Evolutionary conservation across 1,139 yeast genomes (phyloP).

Genomic region (Saccharomyces uvarum): DNA sequence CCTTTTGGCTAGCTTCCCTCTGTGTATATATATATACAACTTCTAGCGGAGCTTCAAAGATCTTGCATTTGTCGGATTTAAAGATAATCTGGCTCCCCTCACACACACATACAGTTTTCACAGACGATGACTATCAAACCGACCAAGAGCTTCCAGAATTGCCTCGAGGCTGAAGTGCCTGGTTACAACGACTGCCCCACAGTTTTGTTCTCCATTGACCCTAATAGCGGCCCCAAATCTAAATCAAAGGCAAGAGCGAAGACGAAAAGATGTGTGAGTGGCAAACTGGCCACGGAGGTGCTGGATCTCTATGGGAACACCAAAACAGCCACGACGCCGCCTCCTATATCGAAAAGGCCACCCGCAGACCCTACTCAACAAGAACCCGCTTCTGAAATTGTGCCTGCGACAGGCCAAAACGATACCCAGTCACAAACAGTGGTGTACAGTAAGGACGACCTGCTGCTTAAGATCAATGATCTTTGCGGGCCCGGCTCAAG

Average conservation of each 20-base stretch:
- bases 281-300: not conserved
- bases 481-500: conserved; percentile 14
- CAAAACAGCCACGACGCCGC: conserved; percentile 4
- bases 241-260: conserved; percentile 9
- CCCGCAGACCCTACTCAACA: not conserved
- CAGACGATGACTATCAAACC: not conserved
- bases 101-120: not conserved
- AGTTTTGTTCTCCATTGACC: conserved; percentile 19
- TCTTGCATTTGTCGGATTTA: not conserved
- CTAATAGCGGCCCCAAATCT: not conserved
- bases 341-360: not conserved
- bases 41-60: not conserved
- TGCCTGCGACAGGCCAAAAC: not conserved
- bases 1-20: not conserved
- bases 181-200: conserved; percentile 34
- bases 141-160: conserved; percentile 28
- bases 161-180: conserved; percentile 30
- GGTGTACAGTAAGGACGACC: conserved; percentile 14
- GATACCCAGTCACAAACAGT: not conserved
- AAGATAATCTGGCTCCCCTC: not conserved
- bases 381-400: not conserved
- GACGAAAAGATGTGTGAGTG: not conserved
- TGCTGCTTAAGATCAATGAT: conserved; percentile 13
- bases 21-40: not conserved
- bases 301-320: conserved; percentile 2